Evolutionary conservation across 2,329 filamentous ascomycete genomes (phyloP).

Genomic region (Aspergillus sp.): DNA sequence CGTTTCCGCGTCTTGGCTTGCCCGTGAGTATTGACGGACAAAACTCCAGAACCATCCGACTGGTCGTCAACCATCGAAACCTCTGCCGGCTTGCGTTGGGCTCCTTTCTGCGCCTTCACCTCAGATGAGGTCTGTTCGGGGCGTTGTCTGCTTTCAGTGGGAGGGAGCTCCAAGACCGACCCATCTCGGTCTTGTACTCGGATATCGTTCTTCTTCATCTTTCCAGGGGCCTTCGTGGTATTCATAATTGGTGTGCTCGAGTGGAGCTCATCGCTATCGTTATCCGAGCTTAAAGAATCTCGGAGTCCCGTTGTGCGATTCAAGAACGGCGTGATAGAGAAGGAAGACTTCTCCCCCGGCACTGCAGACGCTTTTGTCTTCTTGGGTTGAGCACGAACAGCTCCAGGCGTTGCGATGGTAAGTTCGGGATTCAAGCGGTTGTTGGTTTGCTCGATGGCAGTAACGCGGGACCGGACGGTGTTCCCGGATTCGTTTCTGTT

Average conservation of each 20-base stretch:
- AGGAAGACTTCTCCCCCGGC: constrained; percentile 82
- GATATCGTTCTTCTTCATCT: neutral
- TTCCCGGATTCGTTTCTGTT: constrained; percentile 25
- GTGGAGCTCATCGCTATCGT: constrained; percentile 24
- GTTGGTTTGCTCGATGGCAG: constrained; percentile 26
- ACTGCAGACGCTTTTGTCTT: constrained; percentile 57
- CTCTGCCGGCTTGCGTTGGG: constrained; percentile 6
- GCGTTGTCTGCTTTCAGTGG: neutral
- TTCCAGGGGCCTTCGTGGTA: neutral
- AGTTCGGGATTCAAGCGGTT: constrained; percentile 43
- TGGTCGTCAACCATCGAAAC: constrained; percentile 13
- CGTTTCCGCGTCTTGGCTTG: constrained; percentile 65
- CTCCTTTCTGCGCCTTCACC: constrained; percentile 11
- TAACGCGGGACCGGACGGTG: constrained; percentile 42
- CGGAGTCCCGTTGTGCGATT: constrained; percentile 67
- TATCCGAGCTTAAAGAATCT: constrained; percentile 27
- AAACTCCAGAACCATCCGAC: constrained; percentile 18
- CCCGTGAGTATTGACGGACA: constrained; percentile 9
- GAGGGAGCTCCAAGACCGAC: neutral
- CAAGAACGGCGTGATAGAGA: constrained; percentile 92
- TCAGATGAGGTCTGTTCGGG: neutral
- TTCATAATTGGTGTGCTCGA: neutral
- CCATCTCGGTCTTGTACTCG: neutral
- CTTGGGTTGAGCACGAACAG: constrained; percentile 53
- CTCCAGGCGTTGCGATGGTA: constrained; percentile 53